These are phyloP conservation scores for Colletotrichum tofieldiae DNA, from an alignment of 2,329 filamentous ascomycete genomes.

Conservation along the genomic window DNA sequence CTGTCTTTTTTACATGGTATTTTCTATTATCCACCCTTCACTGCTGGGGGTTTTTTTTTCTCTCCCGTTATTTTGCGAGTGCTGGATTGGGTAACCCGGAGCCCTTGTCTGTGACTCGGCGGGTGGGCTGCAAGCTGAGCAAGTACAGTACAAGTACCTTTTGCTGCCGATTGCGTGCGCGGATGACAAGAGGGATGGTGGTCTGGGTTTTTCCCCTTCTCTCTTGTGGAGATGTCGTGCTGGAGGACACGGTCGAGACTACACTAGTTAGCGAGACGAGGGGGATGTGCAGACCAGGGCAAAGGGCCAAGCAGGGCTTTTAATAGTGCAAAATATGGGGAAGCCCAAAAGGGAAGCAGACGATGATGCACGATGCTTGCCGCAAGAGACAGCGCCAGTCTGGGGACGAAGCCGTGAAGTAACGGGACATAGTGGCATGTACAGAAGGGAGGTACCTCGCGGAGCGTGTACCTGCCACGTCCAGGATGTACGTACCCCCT, in stretches of 20 bases:
- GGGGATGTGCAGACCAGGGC: constrained; percentile 25
- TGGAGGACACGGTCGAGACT: constrained; percentile 24
- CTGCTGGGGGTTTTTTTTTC: not conserved
- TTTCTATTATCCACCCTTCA: no score
- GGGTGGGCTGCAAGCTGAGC: constrained; percentile 3
- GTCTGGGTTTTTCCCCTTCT: constrained; percentile 4
- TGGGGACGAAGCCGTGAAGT: constrained; percentile 28
- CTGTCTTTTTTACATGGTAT: not conserved
- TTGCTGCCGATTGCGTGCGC: not conserved
- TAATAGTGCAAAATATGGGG: constrained; percentile 41
- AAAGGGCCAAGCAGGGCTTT: constrained; percentile 35
- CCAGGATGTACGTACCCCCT: no score
- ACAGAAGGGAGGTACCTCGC: not conserved
- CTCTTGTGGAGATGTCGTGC: constrained; percentile 27
- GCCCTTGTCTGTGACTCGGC: constrained; percentile 25
- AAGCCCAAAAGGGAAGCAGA: constrained; percentile 29
- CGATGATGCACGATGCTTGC: constrained; percentile 39
- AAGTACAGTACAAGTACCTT: not conserved
- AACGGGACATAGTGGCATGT: not conserved
- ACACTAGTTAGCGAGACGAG: constrained; percentile 17
- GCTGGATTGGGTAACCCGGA: constrained; percentile 26
- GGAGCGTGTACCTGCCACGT: not conserved
- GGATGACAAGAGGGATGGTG: not conserved
- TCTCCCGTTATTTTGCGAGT: not conserved
- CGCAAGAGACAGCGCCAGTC: constrained; percentile 18